Evolutionary conservation across 148 eudicot genomes (phyloP).

Genomic region (Diospyros lotus): DNA sequence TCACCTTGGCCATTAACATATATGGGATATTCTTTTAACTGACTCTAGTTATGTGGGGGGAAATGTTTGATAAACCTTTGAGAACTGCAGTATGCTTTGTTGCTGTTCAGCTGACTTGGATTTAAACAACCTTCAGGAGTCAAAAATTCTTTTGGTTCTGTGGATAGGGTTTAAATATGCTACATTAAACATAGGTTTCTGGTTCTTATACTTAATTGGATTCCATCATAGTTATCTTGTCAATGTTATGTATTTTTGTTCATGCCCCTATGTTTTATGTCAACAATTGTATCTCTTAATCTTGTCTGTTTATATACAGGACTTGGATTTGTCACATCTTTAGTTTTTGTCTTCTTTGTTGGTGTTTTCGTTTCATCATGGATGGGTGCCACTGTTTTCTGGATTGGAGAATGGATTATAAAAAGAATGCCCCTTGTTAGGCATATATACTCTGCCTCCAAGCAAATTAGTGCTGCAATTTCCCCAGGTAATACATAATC

Average conservation of each 20-base stretch:
- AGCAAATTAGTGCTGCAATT: slow-evolving; percentile 88
- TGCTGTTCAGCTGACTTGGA: background rate
- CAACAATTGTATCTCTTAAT: background rate
- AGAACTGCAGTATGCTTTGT: background rate
- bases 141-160: background rate
- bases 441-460: slow-evolving; percentile 87
- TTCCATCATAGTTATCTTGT: background rate
- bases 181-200: background rate
- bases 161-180: slow-evolving; percentile 6
- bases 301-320: slow-evolving; percentile 45
- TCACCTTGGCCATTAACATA: too few relatives aligned
- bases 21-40: background rate
- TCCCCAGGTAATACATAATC: slow-evolving; percentile 64
- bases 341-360: slow-evolving; percentile 77
- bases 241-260: background rate
- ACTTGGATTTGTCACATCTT: slow-evolving; percentile 81
- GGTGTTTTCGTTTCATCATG: slow-evolving; percentile 92
- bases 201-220: background rate
- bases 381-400: slow-evolving; percentile 86
- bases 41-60: background rate
- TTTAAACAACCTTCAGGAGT: background rate
- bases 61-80: background rate
- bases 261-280: background rate
- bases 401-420: slow-evolving; percentile 89
- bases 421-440: slow-evolving; percentile 79